Evolutionary conservation across 495 filamentous ascomycete species (phyloP).

Genomic region (Aspergillus leporis): DNA sequence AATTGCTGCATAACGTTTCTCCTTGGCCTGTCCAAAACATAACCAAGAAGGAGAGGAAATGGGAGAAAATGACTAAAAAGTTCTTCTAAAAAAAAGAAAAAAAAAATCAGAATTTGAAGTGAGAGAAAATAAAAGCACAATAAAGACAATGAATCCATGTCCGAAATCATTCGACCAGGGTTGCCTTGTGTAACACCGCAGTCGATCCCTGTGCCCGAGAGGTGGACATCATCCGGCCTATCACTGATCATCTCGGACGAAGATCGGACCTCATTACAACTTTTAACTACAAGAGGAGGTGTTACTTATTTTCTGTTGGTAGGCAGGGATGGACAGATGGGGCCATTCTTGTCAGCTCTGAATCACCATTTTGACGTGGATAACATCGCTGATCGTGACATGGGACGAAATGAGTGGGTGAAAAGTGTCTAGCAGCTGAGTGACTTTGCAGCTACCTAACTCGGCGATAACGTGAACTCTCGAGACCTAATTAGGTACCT

Average conservation of each 20-base stretch:
- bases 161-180: conserved; percentile 1
- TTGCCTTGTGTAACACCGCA: conserved; percentile 1
- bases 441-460: not conserved
- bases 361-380: not conserved
- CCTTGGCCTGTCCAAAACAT: not conserved
- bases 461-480: not conserved
- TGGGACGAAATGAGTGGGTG: not conserved
- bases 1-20: not conserved
- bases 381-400: not conserved
- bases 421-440: not conserved
- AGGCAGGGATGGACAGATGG: not conserved
- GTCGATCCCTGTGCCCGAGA: conserved; percentile 3
- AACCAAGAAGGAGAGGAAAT: not conserved
- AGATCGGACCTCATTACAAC: not conserved
- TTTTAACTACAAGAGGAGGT: not conserved
- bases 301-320: not conserved
- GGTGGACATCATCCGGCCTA: not conserved
- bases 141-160: not conserved
- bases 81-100: not conserved
- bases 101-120: not conserved
- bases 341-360: not conserved
- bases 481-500: not conserved
- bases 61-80: not conserved
- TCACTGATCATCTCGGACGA: not conserved
- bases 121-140: not conserved